A percentile compares a stretch with the other conserved stretches of the same genome.
Conservation (phyloP, 2,329 filamentous ascomycete genomes). For the Polytolypa hystricis region DNA sequence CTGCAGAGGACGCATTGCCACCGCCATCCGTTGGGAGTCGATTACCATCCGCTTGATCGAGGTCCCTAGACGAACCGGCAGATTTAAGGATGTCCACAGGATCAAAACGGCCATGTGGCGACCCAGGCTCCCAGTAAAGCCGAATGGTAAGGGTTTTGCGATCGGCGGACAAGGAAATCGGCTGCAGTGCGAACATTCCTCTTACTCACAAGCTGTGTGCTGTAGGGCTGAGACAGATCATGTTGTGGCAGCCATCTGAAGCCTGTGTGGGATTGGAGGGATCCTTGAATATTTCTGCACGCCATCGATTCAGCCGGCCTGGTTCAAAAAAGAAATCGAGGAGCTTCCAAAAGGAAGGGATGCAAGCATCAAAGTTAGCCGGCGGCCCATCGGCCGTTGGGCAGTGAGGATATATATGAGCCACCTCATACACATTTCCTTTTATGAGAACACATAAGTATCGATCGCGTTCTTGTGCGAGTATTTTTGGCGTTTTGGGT, state of each 20-base stretch:
- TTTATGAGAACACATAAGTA: slow-evolving; percentile 1
- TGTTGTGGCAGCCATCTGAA: neutral
- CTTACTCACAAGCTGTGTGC: neutral
- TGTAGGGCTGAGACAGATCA: neutral
- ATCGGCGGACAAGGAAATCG: slow-evolving; percentile 1
- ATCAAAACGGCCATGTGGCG: neutral
- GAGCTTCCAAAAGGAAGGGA: slow-evolving; percentile 1
- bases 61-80: neutral
- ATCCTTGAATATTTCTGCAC: slow-evolving; percentile 1
- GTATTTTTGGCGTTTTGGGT: neutral
- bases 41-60: neutral
- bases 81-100: neutral
- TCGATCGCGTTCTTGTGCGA: slow-evolving; percentile 2
- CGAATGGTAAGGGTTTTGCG: neutral
- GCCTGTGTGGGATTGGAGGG: neutral
- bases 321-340: neutral
- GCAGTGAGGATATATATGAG: neutral
- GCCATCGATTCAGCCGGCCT: neutral
- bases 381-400: neutral
- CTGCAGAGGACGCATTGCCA: neutral
- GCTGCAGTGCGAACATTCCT: neutral
- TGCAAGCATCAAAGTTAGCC: neutral
- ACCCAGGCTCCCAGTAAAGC: slow-evolving; percentile 1
- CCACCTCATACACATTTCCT: neutral
- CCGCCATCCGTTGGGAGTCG: neutral